Evolutionary conservation across 2,329 filamentous ascomycete genomes (phyloP).

Genomic region (Zymoseptoria ardabiliae): DNA sequence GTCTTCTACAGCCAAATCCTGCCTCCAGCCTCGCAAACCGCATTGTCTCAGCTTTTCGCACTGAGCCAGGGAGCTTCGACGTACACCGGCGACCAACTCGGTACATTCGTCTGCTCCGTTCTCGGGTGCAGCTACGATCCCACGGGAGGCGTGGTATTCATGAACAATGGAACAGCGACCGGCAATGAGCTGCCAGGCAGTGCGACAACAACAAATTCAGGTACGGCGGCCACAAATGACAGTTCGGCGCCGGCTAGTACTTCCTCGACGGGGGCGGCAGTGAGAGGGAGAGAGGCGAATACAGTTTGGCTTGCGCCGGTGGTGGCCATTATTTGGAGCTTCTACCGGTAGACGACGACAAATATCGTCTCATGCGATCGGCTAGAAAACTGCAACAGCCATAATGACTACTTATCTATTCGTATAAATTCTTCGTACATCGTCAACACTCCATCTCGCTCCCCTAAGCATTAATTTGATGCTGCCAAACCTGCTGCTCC

Average conservation of each 20-base stretch:
- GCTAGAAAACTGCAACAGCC: no score
- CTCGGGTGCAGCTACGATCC: not conserved
- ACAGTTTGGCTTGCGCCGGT: not conserved
- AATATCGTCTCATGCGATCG: not conserved
- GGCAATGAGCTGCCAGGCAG: not conserved
- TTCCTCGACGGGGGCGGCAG: not conserved
- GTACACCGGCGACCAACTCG: not conserved
- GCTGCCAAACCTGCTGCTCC: constrained; percentile 43
- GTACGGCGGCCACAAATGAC: not conserved
- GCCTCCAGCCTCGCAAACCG: not conserved
- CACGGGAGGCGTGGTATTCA: not conserved
- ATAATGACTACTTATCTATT: not conserved
- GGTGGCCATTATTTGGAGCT: not conserved
- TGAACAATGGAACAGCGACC: not conserved
- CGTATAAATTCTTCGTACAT: not conserved
- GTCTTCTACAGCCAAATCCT: constrained; percentile 9
- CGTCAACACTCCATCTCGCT: not conserved
- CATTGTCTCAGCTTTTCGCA: not conserved
- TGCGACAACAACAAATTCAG: not conserved
- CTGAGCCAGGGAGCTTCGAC: not conserved
- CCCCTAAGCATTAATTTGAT: constrained; percentile 37
- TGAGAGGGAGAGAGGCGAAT: not conserved
- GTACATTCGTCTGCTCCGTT: not conserved
- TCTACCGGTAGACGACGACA: not conserved
- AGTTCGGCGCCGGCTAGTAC: not conserved